Evolutionary conservation across 495 filamentous ascomycete species (phyloP).

Genomic region (Tuber calosporum): DNA sequence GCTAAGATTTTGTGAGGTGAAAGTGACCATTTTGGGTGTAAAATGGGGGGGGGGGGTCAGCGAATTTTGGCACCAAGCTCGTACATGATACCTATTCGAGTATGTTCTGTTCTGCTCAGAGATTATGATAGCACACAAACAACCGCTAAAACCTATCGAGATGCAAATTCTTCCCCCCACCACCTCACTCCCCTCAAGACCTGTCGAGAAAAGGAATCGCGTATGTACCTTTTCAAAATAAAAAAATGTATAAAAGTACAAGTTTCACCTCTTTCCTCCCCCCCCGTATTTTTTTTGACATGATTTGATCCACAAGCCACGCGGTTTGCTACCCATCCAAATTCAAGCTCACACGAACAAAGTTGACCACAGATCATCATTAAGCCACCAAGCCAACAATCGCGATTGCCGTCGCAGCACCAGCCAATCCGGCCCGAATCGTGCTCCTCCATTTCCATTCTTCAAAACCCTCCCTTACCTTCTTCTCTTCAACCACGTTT

Average conservation of each 20-base stretch:
- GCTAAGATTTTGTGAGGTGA: too few species aligned
- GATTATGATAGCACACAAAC: neutral
- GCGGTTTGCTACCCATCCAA: neutral
- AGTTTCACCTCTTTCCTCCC: too few species aligned
- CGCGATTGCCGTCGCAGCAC: conserved; percentile 19
- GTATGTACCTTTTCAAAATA: neutral
- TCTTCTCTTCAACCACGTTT: conserved; percentile 25
- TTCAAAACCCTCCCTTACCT: conserved; percentile 22
- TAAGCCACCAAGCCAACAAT: conserved; percentile 25
- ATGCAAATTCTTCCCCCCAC: neutral
- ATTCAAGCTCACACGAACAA: neutral
- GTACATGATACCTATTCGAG: too few species aligned
- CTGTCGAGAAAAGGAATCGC: neutral
- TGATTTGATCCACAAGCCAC: neutral
- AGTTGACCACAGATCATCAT: neutral
- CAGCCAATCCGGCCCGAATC: conserved; percentile 24
- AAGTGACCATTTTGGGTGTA: too few species aligned
- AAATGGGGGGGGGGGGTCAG: too few species aligned
- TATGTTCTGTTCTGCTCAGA: neutral
- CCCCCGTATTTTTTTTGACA: too few species aligned
- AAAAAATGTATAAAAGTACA: neutral
- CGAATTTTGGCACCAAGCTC: too few species aligned
- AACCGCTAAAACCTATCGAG: neutral
- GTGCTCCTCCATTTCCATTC: conserved; percentile 29
- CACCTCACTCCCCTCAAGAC: neutral